phyloP scores from a whole-genome alignment of 257 asterid species.

The Primulina tabacum region DNA sequence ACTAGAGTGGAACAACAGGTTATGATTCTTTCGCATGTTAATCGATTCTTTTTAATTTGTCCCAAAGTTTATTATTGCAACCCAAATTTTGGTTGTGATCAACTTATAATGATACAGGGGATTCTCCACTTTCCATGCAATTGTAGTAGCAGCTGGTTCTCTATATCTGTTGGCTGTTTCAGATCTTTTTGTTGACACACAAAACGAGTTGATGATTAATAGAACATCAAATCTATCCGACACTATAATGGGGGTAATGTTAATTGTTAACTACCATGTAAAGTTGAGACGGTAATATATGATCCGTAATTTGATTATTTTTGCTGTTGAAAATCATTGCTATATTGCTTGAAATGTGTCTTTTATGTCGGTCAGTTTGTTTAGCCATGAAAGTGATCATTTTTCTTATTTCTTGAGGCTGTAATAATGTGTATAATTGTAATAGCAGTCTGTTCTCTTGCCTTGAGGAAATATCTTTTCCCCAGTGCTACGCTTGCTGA shows the following conservation, averaged over 20 bases:
- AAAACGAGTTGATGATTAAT: constrained; percentile 42
- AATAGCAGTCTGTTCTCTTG: constrained; percentile 10
- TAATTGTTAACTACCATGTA: neutral
- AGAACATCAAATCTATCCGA: constrained; percentile 66
- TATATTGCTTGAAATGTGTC: constrained; percentile 12
- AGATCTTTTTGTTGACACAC: constrained; percentile 49
- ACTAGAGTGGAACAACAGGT: constrained; percentile 95
- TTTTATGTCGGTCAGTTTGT: neutral
- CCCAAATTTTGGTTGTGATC: constrained; percentile 12
- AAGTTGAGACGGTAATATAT: no score
- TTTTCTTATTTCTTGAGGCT: neutral
- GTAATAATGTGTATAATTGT: neutral
- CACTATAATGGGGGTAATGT: constrained; percentile 70
- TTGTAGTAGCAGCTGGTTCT: constrained; percentile 62
- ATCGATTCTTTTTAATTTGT: neutral
- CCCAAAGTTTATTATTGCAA: neutral
- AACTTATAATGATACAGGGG: constrained; percentile 52
- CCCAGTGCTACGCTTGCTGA: neutral
- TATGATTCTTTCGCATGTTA: constrained; percentile 22
- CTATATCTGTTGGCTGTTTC: constrained; percentile 63
- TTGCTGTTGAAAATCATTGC: no score
- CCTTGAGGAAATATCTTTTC: neutral
- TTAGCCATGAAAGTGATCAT: neutral
- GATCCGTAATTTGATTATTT: no score
- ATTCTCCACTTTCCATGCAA: constrained; percentile 86